These are phyloP conservation scores for Neurospora discreta DNA, from an alignment of 495 filamentous ascomycete genomes.

Conservation along the genomic window DNA sequence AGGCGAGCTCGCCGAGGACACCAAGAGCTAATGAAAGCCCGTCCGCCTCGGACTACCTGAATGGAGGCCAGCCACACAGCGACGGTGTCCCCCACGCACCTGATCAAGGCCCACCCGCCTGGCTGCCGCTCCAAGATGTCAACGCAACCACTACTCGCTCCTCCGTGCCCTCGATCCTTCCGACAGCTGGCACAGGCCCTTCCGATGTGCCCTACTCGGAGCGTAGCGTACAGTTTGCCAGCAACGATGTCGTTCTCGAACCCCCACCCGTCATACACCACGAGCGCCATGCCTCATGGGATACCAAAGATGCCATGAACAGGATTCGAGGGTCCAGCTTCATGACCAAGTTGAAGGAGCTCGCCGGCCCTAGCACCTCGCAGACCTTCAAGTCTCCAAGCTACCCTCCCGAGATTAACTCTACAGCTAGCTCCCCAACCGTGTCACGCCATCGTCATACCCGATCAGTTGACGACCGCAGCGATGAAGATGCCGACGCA, in stretches of 20 bases:
- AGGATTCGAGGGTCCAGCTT: slow-evolving; percentile 51
- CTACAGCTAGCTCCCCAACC: slow-evolving; percentile 32
- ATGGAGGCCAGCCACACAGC: slow-evolving; percentile 26
- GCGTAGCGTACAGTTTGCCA: slow-evolving; percentile 53
- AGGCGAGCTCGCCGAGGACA: slow-evolving; percentile 8
- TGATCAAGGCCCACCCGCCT: background rate
- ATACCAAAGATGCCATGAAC: slow-evolving; percentile 42
- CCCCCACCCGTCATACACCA: slow-evolving; percentile 30
- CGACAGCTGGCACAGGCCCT: background rate
- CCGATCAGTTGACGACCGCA: slow-evolving; percentile 49
- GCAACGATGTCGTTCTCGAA: slow-evolving; percentile 33
- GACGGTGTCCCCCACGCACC: slow-evolving; percentile 17
- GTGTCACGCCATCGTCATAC: slow-evolving; percentile 35
- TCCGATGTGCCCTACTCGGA: slow-evolving; percentile 17
- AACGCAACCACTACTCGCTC: slow-evolving; percentile 1
- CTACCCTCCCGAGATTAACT: slow-evolving; percentile 18
- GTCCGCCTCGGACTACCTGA: slow-evolving; percentile 30
- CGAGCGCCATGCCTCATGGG: slow-evolving; percentile 45
- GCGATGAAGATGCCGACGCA: slow-evolving; percentile 62
- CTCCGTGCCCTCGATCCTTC: background rate
- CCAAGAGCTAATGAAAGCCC: slow-evolving; percentile 5
- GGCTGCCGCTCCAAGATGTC: slow-evolving; percentile 4
- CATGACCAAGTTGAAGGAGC: slow-evolving; percentile 54
- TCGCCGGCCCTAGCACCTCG: slow-evolving; percentile 40
- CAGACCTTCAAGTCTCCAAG: slow-evolving; percentile 32